Percentiles rank a stretch among this genome's conserved stretches.
These are phyloP conservation scores for Immersiella caudata DNA, from an alignment of 495 filamentous ascomycete genomes.

Conservation along the genomic window DNA sequence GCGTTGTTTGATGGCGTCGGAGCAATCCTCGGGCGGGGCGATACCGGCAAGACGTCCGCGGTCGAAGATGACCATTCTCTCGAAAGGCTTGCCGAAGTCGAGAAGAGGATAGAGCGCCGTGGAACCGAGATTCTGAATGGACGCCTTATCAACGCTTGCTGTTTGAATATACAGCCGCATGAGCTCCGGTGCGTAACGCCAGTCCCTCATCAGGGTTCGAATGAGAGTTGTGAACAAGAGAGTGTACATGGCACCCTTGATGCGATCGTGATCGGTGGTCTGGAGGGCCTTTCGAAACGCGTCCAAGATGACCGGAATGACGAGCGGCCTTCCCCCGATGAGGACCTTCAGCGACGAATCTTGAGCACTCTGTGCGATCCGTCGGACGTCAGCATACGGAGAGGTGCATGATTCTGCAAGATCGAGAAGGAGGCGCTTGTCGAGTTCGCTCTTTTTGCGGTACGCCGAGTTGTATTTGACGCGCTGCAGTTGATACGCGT, in stretches of 20 bases:
- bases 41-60: constrained; percentile 71
- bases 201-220: constrained; percentile 85
- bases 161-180: constrained; percentile 88
- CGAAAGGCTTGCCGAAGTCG: constrained; percentile 84
- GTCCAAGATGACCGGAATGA: constrained; percentile 83
- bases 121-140: constrained; percentile 86
- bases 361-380: constrained; percentile 86
- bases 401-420: constrained; percentile 89
- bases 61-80: constrained; percentile 85
- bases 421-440: constrained; percentile 81
- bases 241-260: constrained; percentile 92
- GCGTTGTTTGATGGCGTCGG: constrained; percentile 64
- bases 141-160: constrained; percentile 86
- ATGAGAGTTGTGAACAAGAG: constrained; percentile 84
- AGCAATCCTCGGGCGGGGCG: constrained; percentile 69
- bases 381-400: constrained; percentile 91
- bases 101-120: constrained; percentile 81
- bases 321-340: constrained; percentile 79
- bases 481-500: constrained; percentile 92
- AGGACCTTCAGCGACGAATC: constrained; percentile 94
- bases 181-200: constrained; percentile 85
- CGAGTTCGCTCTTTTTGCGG: constrained; percentile 78
- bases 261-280: constrained; percentile 78
- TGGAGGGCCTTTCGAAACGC: constrained; percentile 81
- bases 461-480: constrained; percentile 90